Percentiles rank a stretch among this genome's conserved stretches.
These are phyloP conservation scores for Wickerhamomyces ciferrii DNA, from an alignment of 805 yeast genomes.

Conservation along the genomic window DNA sequence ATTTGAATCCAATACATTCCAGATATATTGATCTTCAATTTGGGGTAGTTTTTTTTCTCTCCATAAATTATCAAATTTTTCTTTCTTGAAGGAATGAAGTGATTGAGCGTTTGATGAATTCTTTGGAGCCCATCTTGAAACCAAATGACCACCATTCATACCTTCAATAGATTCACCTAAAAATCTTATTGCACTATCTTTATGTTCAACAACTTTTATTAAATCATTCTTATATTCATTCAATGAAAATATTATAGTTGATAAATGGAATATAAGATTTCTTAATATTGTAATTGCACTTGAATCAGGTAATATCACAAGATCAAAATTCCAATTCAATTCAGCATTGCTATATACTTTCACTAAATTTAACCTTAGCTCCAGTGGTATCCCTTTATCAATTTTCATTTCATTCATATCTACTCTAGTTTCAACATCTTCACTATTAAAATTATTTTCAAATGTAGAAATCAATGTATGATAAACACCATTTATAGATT, in stretches of 20 bases:
- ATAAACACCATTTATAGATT: constrained; percentile 8
- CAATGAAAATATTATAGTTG: constrained; percentile 14
- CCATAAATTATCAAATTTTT: constrained; percentile 14
- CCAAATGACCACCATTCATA: constrained; percentile 13
- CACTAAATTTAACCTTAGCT: constrained; percentile 9
- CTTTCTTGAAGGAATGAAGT: constrained; percentile 13
- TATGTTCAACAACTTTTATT: constrained; percentile 15
- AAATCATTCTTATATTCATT: constrained; percentile 16
- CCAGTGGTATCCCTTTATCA: constrained; percentile 15
- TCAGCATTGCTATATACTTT: constrained; percentile 5
- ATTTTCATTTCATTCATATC: constrained; percentile 7
- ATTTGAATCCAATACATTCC: constrained; percentile 15
- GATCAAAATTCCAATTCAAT: constrained; percentile 19
- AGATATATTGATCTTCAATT: constrained; percentile 13
- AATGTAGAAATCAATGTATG: constrained; percentile 8
- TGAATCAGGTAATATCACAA: constrained; percentile 15
- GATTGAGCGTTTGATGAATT: constrained; percentile 22
- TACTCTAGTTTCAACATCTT: constrained; percentile 3
- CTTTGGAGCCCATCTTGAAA: constrained; percentile 27
- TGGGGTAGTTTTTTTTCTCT: constrained; percentile 5
- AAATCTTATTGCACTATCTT: constrained; percentile 27
- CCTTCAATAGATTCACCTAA: constrained; percentile 23
- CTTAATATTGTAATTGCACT: constrained; percentile 17
- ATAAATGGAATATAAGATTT: constrained; percentile 14
- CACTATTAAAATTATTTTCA: constrained; percentile 7